phyloP scores from a whole-genome alignment of 148 eudicot species.

The Fagopyrum homotropicum region DNA sequence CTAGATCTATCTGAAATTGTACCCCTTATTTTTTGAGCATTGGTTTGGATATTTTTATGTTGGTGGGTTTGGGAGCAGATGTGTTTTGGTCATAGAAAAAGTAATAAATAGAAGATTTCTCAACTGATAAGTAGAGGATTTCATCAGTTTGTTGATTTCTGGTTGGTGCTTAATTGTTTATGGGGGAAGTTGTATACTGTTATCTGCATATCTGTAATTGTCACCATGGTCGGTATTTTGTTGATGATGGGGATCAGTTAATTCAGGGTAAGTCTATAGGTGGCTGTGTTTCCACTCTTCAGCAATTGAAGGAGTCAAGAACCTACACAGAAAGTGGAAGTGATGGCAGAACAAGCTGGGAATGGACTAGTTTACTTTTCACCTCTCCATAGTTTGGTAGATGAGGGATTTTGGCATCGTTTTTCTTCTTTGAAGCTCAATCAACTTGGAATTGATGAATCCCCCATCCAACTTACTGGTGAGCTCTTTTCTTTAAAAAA shows the following conservation, averaged over 20 bases:
- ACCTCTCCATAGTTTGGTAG: conserved; percentile 65
- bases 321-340: background rate
- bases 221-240: background rate
- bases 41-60: too few species aligned
- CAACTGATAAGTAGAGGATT: background rate
- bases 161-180: background rate
- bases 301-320: background rate
- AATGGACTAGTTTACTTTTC: conserved; percentile 31
- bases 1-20: too few species aligned
- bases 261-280: background rate
- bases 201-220: too few species aligned
- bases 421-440: conserved; percentile 86
- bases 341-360: background rate
- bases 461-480: conserved; percentile 72
- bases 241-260: background rate
- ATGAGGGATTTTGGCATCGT: conserved; percentile 91
- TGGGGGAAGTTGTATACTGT: background rate
- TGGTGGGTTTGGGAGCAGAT: too few species aligned
- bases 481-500: conserved; percentile 3
- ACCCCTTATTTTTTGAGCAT: too few species aligned
- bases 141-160: background rate
- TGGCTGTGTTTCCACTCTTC: background rate
- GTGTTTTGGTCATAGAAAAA: too few species aligned
- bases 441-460: conserved; percentile 66
- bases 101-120: background rate